phyloP scores from a whole-genome alignment of 495 filamentous ascomycete species.

The Cudoniella acicularis region DNA sequence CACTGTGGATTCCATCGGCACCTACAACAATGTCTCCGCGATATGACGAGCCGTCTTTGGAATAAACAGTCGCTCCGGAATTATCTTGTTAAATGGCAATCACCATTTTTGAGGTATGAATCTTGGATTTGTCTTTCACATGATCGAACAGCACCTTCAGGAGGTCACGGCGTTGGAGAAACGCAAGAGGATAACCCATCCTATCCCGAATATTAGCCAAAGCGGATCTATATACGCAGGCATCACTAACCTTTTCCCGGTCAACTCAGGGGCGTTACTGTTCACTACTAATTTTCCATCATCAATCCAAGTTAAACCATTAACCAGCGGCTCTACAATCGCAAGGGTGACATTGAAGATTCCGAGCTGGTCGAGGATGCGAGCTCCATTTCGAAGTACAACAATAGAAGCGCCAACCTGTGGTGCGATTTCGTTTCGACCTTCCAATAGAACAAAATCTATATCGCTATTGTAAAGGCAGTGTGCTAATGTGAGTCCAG shows the following conservation, averaged over 20 bases:
- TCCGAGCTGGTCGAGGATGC: constrained; percentile 48
- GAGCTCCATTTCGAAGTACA: constrained; percentile 25
- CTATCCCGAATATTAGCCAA: constrained; percentile 15
- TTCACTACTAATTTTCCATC: constrained; percentile 14
- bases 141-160: constrained; percentile 33
- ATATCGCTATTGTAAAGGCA: constrained; percentile 39
- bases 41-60: constrained; percentile 28
- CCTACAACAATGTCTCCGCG: constrained; percentile 45
- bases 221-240: too few relatives aligned
- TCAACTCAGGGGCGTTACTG: neutral
- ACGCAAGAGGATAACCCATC: constrained; percentile 30
- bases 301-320: constrained; percentile 16
- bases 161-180: constrained; percentile 32
- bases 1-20: constrained; percentile 44
- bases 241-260: neutral
- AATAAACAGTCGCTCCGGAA: constrained; percentile 17
- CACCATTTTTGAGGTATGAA: constrained; percentile 31
- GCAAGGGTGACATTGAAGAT: constrained; percentile 30
- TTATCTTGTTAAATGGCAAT: constrained; percentile 9
- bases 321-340: constrained; percentile 16
- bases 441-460: constrained; percentile 48
- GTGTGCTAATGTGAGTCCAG: constrained; percentile 47
- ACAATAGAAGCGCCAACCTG: constrained; percentile 34
- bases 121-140: constrained; percentile 31
- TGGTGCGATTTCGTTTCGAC: constrained; percentile 31